A percentile compares a stretch with the other conserved stretches of the same genome.
These are phyloP conservation scores for Knoxia roxburghii DNA, from an alignment of 257 asterid species.

Conservation along the genomic window DNA sequence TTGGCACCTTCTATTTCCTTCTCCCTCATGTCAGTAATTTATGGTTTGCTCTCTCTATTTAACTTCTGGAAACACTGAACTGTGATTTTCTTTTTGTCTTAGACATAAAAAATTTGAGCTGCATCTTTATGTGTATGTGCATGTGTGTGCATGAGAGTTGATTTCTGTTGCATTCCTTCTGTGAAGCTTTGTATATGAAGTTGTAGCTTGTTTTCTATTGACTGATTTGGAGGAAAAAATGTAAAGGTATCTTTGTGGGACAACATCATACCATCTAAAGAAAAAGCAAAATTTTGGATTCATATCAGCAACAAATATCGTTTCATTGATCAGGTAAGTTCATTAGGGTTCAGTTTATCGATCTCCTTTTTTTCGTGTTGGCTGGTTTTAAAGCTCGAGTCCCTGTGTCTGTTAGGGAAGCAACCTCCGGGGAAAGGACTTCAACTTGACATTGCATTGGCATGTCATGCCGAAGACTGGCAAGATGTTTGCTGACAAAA, in stretches of 20 bases:
- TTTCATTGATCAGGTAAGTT: conserved; percentile 68
- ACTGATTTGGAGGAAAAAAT: conserved; percentile 13
- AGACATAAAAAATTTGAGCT: too few species aligned
- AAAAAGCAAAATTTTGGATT: conserved; percentile 63
- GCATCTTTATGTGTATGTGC: too few species aligned
- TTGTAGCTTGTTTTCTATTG: conserved; percentile 1
- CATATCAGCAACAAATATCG: conserved; percentile 79
- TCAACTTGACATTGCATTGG: conserved; percentile 91
- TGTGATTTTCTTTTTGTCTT: too few species aligned
- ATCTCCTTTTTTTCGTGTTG: background rate
- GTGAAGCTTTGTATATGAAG: too few species aligned
- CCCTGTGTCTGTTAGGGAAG: conserved; percentile 56
- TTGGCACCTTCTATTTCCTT: background rate
- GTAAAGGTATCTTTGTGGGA: conserved; percentile 83
- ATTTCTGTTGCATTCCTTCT: background rate
- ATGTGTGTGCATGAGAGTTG: too few species aligned
- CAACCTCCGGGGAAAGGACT: conserved; percentile 68
- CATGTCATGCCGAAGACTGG: conserved; percentile 97
- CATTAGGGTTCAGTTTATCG: background rate
- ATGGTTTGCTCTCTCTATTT: too few species aligned
- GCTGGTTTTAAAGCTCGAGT: background rate
- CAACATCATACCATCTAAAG: conserved; percentile 70
- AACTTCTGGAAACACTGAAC: too few species aligned
- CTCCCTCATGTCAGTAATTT: background rate
- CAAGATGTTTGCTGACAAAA: conserved; percentile 79